phyloP scores from a whole-genome alignment of 495 filamentous ascomycete species.

The Jackrogersella multiformis region DNA sequence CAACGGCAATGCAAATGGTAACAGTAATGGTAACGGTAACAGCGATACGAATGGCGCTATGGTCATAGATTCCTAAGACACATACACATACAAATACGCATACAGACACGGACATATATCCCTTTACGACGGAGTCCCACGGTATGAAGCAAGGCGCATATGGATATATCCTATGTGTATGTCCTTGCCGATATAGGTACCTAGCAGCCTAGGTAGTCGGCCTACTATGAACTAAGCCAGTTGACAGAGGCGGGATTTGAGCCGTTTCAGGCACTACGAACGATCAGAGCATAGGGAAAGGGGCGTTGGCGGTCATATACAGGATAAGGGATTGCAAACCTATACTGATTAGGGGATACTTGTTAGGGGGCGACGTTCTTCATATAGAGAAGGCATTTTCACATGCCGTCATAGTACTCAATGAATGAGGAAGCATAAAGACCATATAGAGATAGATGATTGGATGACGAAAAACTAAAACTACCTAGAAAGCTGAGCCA shows the following conservation, averaged over 20 bases:
- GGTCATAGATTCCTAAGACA: slow-evolving; percentile 49
- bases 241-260: slow-evolving; percentile 7
- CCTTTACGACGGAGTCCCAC: too few relatives aligned
- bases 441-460: not conserved
- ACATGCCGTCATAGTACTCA: too few relatives aligned
- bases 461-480: slow-evolving; percentile 10
- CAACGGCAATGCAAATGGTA: not conserved
- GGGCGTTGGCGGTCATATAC: slow-evolving; percentile 26
- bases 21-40: too few relatives aligned
- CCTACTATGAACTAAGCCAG: not conserved
- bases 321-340: slow-evolving; percentile 21
- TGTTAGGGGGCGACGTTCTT: slow-evolving; percentile 4
- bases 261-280: slow-evolving; percentile 2
- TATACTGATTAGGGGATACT: too few relatives aligned
- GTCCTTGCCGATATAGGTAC: not conserved
- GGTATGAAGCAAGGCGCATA: too few relatives aligned
- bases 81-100: too few relatives aligned
- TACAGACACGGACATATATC: too few relatives aligned
- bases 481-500: too few relatives aligned
- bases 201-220: too few relatives aligned
- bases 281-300: slow-evolving; percentile 13
- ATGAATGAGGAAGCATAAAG: not conserved
- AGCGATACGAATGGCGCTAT: slow-evolving; percentile 44
- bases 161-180: not conserved
- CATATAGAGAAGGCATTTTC: not conserved